Evolutionary conservation across 352 stramenopile genomes (phyloP), one percentile per base, ranked within the genome.

Genomic region (Plasmopara muralis): DNA sequence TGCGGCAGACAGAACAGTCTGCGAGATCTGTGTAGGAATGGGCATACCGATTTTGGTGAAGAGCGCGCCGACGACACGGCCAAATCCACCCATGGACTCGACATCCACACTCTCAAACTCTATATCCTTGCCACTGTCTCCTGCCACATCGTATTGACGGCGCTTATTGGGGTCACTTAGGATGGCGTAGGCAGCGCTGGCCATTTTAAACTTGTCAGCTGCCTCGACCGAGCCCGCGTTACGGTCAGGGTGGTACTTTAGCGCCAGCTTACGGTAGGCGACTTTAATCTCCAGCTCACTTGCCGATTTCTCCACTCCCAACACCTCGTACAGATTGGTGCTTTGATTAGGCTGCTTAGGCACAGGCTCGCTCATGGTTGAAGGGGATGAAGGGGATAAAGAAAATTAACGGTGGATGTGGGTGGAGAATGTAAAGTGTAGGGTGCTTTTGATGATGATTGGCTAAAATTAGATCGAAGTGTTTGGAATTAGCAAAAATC

Each of bases 201-300:
- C 81, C 45, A 81, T 67, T 59, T 94, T 94, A 62, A 94, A 94
- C 58, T 88, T 78, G 46, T 94, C 80, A 20, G 72, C 76, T 7
- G 83, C 83, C 16, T 90, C 83, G 38, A 68, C 64, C 16, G 76
- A 86, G 55, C 85, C 84, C 18, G 76, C 77, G 45, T 95, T 93
- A 55, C 84, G 82, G 60, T 96, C 87, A 15, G 87, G 87, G 54
- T 96, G 87, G 58, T 88, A 90, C 66, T 95, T 93, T 60, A 94
- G 80, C 53, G 83, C 84, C 39, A 95, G 67, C 67, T 94, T 95
- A 47, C 81, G 77, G 74, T 95, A 96, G 25, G 84, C 77, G 15
- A 66, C 75, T 65, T 95, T 95, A 67, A 96, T 95, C 62, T 96
- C 87, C 49, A 93, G 74, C 63, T 94, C 83, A 33, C 82, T 93